Percentiles rank a stretch among this genome's conserved stretches.
phyloP scores from a whole-genome alignment of 176 grass and related monocot species.

The Echinochloa phyllopogon region DNA sequence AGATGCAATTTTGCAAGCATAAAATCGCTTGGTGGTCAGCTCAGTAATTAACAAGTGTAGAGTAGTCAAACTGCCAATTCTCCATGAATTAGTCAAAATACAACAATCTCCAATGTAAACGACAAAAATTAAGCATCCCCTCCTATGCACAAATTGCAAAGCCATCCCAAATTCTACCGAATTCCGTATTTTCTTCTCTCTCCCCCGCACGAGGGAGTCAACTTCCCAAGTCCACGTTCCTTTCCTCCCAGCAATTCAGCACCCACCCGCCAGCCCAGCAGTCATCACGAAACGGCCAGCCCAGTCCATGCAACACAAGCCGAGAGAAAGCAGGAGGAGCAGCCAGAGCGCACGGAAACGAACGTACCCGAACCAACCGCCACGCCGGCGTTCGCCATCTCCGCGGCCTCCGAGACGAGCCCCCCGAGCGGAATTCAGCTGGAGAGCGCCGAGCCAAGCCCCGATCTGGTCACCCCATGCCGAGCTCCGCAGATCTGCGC shows the following conservation, averaged over 20 bases:
- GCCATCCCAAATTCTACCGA: slow-evolving; percentile 25
- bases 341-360: neutral
- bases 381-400: slow-evolving; percentile 38
- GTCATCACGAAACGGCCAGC: neutral
- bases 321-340: neutral
- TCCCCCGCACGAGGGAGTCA: neutral
- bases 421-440: slow-evolving; percentile 8
- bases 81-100: neutral
- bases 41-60: neutral
- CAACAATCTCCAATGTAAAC: neutral
- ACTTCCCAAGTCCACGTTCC: slow-evolving; percentile 28
- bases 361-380: slow-evolving; percentile 35
- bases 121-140: neutral
- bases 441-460: neutral
- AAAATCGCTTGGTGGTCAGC: neutral
- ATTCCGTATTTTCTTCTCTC: neutral
- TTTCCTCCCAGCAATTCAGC: neutral
- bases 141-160: neutral
- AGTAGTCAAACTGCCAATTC: neutral
- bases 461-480: slow-evolving; percentile 57
- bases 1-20: neutral
- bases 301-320: slow-evolving; percentile 15
- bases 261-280: neutral
- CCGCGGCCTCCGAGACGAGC: neutral
- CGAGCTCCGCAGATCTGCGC: slow-evolving; percentile 45